These are phyloP conservation scores for Fagopyrum tataricum DNA, from an alignment of 148 eudicot species.

Conservation along the genomic window DNA sequence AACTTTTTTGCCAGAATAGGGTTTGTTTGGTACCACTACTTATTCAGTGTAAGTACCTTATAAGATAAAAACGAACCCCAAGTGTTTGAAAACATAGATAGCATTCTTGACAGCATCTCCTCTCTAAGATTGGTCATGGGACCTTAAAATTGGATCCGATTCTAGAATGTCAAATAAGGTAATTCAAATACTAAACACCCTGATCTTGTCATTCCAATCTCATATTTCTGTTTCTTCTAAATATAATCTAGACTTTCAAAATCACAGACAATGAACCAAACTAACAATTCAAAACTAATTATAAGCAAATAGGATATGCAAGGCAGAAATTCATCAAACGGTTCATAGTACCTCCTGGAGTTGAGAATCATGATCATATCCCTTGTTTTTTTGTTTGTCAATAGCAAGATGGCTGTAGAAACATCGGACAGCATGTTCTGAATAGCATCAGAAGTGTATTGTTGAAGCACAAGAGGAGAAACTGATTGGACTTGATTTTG, in stretches of 20 bases:
- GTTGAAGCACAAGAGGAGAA: constrained; percentile 89
- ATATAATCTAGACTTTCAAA: background rate
- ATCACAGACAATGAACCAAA: background rate
- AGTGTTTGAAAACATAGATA: background rate
- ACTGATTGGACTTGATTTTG: constrained; percentile 96
- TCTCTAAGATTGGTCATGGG: background rate
- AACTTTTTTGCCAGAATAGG: background rate
- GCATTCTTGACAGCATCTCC: background rate
- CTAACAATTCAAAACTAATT: background rate
- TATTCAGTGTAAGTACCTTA: no score
- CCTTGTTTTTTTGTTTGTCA: constrained; percentile 76
- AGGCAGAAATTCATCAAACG: background rate
- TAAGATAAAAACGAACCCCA: no score
- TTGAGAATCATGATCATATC: constrained; percentile 92
- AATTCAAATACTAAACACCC: background rate
- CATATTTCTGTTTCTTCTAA: background rate
- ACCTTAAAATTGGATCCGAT: background rate
- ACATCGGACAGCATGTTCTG: constrained; percentile 73
- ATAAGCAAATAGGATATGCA: background rate
- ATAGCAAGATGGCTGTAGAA: constrained; percentile 53
- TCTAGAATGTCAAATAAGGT: background rate
- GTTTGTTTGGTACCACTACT: no score
- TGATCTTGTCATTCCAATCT: background rate
- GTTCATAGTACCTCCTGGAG: constrained; percentile 62
- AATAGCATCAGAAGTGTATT: constrained; percentile 64